phyloP scores from a whole-genome alignment of 1,284 basidiomycete genomes.

The Golubevia sp. region DNA sequence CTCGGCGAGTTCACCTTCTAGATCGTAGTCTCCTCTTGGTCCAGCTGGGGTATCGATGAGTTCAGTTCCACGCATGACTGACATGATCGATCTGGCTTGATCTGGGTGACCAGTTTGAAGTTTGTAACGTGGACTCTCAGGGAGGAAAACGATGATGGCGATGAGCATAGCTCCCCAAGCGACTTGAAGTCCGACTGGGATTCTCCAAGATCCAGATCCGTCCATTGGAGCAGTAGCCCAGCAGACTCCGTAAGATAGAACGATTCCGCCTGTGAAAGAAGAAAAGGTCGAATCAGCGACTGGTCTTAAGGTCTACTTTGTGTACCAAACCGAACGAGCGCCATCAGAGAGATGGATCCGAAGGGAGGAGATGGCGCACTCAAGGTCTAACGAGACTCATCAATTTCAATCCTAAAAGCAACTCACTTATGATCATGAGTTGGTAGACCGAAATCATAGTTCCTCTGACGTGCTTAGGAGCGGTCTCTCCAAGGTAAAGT shows the following conservation, averaged over 20 bases:
- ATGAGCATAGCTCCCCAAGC: slow-evolving; percentile 18
- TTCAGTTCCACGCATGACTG: slow-evolving; percentile 27
- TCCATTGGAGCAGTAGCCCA: too few relatives aligned
- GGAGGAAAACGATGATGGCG: slow-evolving; percentile 34
- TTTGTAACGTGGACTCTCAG: slow-evolving; percentile 38
- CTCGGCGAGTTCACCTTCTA: slow-evolving; percentile 41
- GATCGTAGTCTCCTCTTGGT: slow-evolving; percentile 35
- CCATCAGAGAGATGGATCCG: too few relatives aligned
- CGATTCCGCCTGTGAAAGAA: too few relatives aligned
- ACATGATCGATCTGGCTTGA: slow-evolving; percentile 1
- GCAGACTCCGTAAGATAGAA: slow-evolving; percentile 1
- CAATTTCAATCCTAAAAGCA: too few relatives aligned
- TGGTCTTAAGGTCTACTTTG: too few relatives aligned
- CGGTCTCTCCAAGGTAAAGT: slow-evolving; percentile 53
- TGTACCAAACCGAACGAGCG: too few relatives aligned
- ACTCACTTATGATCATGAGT: slow-evolving; percentile 32
- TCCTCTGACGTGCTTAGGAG: slow-evolving; percentile 50
- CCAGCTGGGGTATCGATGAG: slow-evolving; percentile 19
- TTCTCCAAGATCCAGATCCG: too few relatives aligned
- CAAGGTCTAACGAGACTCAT: too few relatives aligned
- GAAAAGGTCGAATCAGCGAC: too few relatives aligned
- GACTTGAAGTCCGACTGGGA: slow-evolving; percentile 34
- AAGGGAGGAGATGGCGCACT: too few relatives aligned
- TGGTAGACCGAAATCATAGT: slow-evolving; percentile 38
- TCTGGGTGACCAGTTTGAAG: not conserved